phyloP scores from a whole-genome alignment of 768 basidiomycete species.

The Lyophyllum decastes region DNA sequence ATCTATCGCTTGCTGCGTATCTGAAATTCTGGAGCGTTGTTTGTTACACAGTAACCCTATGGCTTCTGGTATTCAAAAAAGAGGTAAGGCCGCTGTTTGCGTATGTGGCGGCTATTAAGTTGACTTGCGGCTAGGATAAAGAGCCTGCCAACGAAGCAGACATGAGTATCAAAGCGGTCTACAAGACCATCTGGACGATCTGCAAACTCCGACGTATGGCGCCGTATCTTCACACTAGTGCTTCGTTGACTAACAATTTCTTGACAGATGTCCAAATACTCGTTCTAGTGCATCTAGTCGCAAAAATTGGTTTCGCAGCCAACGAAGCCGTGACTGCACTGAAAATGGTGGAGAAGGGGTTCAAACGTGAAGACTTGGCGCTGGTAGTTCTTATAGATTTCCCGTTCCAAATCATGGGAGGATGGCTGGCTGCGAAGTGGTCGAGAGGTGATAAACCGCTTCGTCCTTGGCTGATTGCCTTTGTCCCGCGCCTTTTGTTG shows the following conservation, averaged over 20 bases:
- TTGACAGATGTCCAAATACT: conserved; percentile 85
- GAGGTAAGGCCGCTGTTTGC: conserved; percentile 55
- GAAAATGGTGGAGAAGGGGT: conserved; percentile 96
- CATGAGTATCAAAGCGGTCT: conserved; percentile 88
- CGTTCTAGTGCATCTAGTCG: conserved; percentile 82
- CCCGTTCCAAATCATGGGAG: conserved; percentile 94
- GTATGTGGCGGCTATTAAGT: not conserved
- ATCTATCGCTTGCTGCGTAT: conserved; percentile 73
- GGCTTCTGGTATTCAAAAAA: conserved; percentile 85
- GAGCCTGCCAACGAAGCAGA: conserved; percentile 74
- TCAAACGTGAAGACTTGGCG: conserved; percentile 95
- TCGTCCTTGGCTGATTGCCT: conserved; percentile 88
- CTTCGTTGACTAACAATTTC: not conserved
- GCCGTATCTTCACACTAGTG: not conserved
- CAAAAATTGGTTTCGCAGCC: conserved; percentile 93
- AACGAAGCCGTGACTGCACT: conserved; percentile 90
- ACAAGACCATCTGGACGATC: conserved; percentile 93
- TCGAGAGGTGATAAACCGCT: conserved; percentile 77
- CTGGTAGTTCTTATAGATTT: conserved; percentile 95
- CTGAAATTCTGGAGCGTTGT: conserved; percentile 83
- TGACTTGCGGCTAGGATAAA: conserved; percentile 49
- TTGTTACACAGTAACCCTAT: conserved; percentile 84
- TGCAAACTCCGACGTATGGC: conserved; percentile 86
- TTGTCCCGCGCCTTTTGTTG: conserved; percentile 84
- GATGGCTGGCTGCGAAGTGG: conserved; percentile 94